Percentiles rank a stretch among this genome's conserved stretches.
These are phyloP conservation scores for Solanum tarijense DNA, from an alignment of 257 asterid genomes.

Conservation along the genomic window DNA sequence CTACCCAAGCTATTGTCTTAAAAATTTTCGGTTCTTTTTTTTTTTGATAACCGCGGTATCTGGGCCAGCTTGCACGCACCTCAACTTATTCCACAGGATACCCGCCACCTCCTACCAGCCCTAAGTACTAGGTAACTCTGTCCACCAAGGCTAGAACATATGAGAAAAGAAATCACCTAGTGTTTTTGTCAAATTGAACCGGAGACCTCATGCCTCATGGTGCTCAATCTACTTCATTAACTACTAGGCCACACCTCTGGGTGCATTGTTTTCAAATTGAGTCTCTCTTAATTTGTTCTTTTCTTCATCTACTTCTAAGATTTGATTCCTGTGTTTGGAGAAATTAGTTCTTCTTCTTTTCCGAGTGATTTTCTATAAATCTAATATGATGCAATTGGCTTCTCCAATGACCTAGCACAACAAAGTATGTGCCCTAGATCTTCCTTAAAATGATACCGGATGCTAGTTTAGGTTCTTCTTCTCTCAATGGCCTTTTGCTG, in stretches of 20 bases:
- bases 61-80: neutral
- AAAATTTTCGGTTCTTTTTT: neutral
- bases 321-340: neutral
- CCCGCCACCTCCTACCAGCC: neutral
- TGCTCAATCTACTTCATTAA: neutral
- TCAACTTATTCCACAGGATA: neutral
- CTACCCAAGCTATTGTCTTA: neutral
- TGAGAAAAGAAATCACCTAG: neutral
- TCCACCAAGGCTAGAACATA: neutral
- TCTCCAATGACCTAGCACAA: neutral
- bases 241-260: neutral
- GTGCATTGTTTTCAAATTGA: neutral
- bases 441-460: neutral
- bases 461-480: neutral
- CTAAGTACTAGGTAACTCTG: neutral
- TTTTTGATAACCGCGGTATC: neutral
- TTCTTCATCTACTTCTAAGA: neutral
- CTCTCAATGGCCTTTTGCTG: neutral
- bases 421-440: neutral
- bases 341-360: neutral
- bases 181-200: neutral
- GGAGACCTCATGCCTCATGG: neutral
- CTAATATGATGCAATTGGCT: neutral
- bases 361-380: neutral
- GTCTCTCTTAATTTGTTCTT: neutral